Evolutionary conservation across 129 eudicot species (phyloP).

Genomic region (Flaveria robusta): DNA sequence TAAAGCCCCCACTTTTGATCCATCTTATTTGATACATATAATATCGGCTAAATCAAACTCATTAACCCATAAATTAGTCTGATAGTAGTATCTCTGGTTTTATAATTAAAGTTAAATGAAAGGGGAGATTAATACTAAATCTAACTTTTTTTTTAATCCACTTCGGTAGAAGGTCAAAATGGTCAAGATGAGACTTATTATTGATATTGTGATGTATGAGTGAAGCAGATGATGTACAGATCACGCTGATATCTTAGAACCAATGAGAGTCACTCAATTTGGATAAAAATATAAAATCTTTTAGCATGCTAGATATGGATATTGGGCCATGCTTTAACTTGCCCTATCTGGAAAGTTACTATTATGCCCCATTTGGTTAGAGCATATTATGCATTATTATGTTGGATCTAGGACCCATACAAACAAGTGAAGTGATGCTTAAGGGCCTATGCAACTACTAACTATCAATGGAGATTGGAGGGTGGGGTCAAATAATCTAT

Average conservation of each 20-base stretch:
- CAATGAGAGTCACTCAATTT: neutral
- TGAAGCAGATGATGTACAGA: slow-evolving; percentile 3
- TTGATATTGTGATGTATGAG: neutral
- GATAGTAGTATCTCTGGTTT: too few relatives aligned
- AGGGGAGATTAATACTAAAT: too few relatives aligned
- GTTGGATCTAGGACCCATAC: slow-evolving; percentile 9
- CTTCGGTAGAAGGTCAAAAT: neutral
- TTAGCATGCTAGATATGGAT: slow-evolving; percentile 7
- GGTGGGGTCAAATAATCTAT: neutral
- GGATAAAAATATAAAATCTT: neutral
- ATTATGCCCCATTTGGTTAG: slow-evolving; percentile 22
- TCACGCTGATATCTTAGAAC: neutral
- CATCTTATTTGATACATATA: too few relatives aligned
- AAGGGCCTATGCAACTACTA: slow-evolving; percentile 2
- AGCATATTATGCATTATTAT: slow-evolving; percentile 5
- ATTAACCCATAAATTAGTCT: too few relatives aligned
- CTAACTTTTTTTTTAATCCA: neutral
- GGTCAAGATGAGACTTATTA: neutral
- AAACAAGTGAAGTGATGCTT: neutral
- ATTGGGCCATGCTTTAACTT: slow-evolving; percentile 14
- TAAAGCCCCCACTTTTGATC: too few relatives aligned
- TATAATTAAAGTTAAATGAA: too few relatives aligned
- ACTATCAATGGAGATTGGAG: neutral
- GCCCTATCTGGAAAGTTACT: slow-evolving; percentile 33
- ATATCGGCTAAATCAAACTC: too few relatives aligned